Percentiles rank a stretch among this genome's conserved stretches.
These are phyloP conservation scores for Handroanthus guayacan DNA, from an alignment of 257 asterid genomes.

Conservation along the genomic window DNA sequence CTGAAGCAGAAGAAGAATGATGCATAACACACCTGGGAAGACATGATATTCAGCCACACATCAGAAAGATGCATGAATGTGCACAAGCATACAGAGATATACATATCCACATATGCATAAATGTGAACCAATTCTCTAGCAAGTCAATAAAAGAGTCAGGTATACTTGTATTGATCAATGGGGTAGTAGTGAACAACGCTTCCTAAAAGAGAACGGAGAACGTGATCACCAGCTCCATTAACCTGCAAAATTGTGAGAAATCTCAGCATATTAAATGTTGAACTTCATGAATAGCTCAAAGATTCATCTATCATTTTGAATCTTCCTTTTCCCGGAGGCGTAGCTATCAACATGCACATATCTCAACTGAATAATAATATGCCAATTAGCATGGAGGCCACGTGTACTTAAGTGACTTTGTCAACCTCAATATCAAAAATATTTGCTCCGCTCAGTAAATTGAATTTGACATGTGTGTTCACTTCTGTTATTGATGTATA, in stretches of 20 bases:
- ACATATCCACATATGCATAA: slow-evolving; percentile 21
- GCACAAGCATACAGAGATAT: slow-evolving; percentile 19
- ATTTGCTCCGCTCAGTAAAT: slow-evolving; percentile 12
- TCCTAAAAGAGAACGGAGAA: slow-evolving; percentile 97
- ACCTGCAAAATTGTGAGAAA: slow-evolving; percentile 64
- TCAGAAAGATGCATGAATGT: slow-evolving; percentile 20
- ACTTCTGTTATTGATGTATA: too few relatives aligned
- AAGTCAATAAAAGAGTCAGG: slow-evolving; percentile 34
- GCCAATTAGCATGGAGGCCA: slow-evolving; percentile 9
- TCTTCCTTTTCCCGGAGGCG: slow-evolving; percentile 11
- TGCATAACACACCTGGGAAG: slow-evolving; percentile 70
- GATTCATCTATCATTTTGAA: slow-evolving; percentile 11
- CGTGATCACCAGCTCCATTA: slow-evolving; percentile 97
- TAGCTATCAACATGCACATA: slow-evolving; percentile 20
- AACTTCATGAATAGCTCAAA: slow-evolving; percentile 25
- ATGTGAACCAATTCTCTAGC: slow-evolving; percentile 24
- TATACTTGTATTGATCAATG: slow-evolving; percentile 89
- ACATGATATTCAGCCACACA: slow-evolving; percentile 32
- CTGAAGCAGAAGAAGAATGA: slow-evolving; percentile 65
- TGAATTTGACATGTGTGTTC: slow-evolving; percentile 12
- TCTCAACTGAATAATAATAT: slow-evolving; percentile 6
- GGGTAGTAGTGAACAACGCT: slow-evolving; percentile 94
- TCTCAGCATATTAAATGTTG: slow-evolving; percentile 26
- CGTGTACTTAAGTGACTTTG: not conserved
- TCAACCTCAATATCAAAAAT: slow-evolving; percentile 12